Evolutionary conservation across 345 rosid species (phyloP).

Genomic region (Hibiscus trionum): DNA sequence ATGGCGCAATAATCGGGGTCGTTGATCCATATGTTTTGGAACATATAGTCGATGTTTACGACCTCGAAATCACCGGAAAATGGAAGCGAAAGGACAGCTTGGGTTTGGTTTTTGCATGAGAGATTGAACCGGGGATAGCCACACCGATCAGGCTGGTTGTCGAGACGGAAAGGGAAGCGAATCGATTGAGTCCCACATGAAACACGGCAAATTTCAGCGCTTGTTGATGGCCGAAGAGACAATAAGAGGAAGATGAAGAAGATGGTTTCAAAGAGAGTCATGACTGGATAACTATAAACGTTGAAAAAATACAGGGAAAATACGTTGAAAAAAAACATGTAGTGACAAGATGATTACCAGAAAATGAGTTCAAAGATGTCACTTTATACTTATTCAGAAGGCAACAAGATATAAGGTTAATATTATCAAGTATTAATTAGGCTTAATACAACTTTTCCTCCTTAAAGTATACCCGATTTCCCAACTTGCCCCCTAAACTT

Average conservation of each 20-base stretch:
- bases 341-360: not conserved
- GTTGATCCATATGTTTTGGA: not conserved
- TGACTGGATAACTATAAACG: not conserved
- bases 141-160: conserved; percentile 9
- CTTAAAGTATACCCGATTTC: too few species aligned
- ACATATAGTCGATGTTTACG: conserved; percentile 7
- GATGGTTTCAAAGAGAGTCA: not conserved
- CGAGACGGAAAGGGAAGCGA: conserved; percentile 17
- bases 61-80: conserved; percentile 10
- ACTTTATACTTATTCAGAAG: not conserved
- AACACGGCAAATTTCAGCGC: not conserved
- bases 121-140: conserved; percentile 19
- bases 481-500: too few species aligned
- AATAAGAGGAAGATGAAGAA: not conserved
- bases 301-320: not conserved
- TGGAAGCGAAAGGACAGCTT: conserved; percentile 8
- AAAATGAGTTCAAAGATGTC: conserved; percentile 4
- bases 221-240: not conserved
- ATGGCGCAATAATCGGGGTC: conserved; percentile 19
- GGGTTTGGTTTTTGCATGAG: conserved; percentile 4
- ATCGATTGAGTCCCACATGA: not conserved
- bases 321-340: not conserved
- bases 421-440: too few species aligned
- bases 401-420: not conserved
- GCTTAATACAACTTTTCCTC: too few species aligned